phyloP scores from a whole-genome alignment of 192 early-diverging fungal species.

The Pilaira anomala region DNA sequence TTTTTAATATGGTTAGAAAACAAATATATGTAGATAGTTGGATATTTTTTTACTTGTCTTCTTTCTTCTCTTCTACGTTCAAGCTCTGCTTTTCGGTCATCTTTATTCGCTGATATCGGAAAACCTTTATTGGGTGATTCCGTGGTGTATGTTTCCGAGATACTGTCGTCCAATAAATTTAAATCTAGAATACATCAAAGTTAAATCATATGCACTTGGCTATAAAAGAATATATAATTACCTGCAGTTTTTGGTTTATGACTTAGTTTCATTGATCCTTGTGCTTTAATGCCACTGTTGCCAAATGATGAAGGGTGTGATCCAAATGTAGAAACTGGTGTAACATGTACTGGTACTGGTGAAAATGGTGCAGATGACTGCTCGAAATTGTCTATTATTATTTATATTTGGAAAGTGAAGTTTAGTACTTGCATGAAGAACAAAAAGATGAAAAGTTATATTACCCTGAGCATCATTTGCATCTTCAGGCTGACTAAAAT shows the following conservation, averaged over 20 bases:
- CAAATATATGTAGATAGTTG: neutral
- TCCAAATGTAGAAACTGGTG: slow-evolving; percentile 19
- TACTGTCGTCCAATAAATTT: neutral
- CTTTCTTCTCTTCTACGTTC: slow-evolving; percentile 53
- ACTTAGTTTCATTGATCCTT: slow-evolving; percentile 22
- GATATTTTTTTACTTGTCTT: slow-evolving; percentile 27
- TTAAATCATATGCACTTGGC: too few species aligned
- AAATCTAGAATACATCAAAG: neutral
- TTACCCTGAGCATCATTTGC: slow-evolving; percentile 36
- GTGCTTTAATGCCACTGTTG: neutral
- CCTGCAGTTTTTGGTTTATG: slow-evolving; percentile 18
- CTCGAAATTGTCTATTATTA: neutral
- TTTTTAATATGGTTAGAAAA: neutral
- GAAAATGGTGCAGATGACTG: neutral
- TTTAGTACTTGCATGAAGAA: too few species aligned
- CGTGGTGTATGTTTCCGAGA: neutral
- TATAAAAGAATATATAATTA: neutral
- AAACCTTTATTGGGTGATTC: neutral
- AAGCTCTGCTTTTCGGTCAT: slow-evolving; percentile 49
- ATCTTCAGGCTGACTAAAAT: slow-evolving; percentile 21
- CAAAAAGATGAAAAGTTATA: too few species aligned
- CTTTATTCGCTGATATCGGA: slow-evolving; percentile 28
- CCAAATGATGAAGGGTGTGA: too few species aligned
- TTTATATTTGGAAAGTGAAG: neutral
- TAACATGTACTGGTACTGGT: neutral